phyloP scores from a whole-genome alignment of 805 yeast species.

The Candida gorgasii region DNA sequence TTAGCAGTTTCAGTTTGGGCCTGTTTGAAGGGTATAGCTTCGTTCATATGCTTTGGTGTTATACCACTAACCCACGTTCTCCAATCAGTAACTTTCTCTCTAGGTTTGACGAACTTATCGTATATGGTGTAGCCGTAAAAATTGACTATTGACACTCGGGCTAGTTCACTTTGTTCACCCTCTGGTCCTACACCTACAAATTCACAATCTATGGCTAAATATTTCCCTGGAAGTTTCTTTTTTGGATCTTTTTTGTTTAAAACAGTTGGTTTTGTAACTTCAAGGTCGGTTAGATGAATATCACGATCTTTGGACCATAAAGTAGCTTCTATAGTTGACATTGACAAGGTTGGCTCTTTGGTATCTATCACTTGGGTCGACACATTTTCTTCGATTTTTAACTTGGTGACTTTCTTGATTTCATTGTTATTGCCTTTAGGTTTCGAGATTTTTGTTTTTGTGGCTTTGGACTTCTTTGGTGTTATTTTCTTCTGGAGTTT shows the following conservation, averaged over 20 bases:
- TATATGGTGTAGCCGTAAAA: constrained; percentile 70
- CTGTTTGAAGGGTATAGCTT: constrained; percentile 64
- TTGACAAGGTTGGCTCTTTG: constrained; percentile 8
- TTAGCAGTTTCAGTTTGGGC: constrained; percentile 62
- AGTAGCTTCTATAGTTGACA: constrained; percentile 21
- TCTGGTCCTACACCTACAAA: constrained; percentile 88
- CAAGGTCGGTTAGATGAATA: constrained; percentile 12
- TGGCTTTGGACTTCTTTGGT: constrained; percentile 10
- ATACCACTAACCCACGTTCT: constrained; percentile 93
- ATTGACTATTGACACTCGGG: constrained; percentile 86
- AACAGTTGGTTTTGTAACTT: not conserved
- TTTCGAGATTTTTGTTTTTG: not conserved
- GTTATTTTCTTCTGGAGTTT: constrained; percentile 18
- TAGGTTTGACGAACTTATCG: constrained; percentile 76
- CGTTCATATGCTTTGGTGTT: constrained; percentile 63
- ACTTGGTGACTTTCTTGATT: not conserved
- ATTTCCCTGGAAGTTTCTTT: constrained; percentile 62
- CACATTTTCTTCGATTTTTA: not conserved
- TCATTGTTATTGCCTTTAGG: not conserved
- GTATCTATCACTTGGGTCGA: too few species aligned
- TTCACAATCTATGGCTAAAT: constrained; percentile 86
- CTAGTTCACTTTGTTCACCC: constrained; percentile 70
- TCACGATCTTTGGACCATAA: constrained; percentile 28
- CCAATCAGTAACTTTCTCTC: constrained; percentile 81
- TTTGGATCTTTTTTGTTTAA: constrained; percentile 13